Evolutionary conservation across 371 early-diverging fungal genomes (phyloP), one percentile per base, ranked within the genome.

Genomic region (Umbelopsis sp.): DNA sequence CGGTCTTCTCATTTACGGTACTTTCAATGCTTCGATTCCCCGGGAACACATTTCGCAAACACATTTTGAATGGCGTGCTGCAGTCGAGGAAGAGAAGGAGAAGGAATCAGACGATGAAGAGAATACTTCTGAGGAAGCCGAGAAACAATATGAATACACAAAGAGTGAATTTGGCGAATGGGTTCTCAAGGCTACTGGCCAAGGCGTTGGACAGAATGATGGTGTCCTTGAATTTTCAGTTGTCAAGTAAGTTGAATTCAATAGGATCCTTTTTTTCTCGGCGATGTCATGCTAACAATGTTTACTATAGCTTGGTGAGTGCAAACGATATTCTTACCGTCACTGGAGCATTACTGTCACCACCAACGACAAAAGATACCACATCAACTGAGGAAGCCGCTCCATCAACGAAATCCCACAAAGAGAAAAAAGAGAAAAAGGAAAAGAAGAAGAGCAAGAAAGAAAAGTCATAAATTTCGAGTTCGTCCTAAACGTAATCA

Each of bases 1-100:
- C 72, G 97, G 97, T 76, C 80, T 96, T 35, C 86, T 98, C 70
- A 86, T 97, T 64, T 93, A 92, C 77, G 94, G 95, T 48, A 93
- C 95, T 11, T 96, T 98, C 84, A 98, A 98, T 72, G 97, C 96
- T 14, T 95, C 96, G 16, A 96, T 97, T 63, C 92, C 97, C 0
- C 86, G 90, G 24, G 87, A 90, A 71, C 83, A 88, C 65, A 94
- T 97, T 65, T 91, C 92, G 44, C 78, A 84, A 67, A 82, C 85
- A 71, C 87, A 82, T 71, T 96, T 91, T 76, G 86, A 87, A 73
- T 95, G 91, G 92, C 76, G 76, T 25, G 70, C 77, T 44, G 81
- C 82, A 18, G 77, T 79, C 48, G 74, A 75, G 48, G 73, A 74
- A 24, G 69, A 44, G 44, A 50, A 68, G 20, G 7, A 66, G 38